Evolutionary conservation across 306 rosid species (phyloP).

Genomic region (Senna siamea): DNA sequence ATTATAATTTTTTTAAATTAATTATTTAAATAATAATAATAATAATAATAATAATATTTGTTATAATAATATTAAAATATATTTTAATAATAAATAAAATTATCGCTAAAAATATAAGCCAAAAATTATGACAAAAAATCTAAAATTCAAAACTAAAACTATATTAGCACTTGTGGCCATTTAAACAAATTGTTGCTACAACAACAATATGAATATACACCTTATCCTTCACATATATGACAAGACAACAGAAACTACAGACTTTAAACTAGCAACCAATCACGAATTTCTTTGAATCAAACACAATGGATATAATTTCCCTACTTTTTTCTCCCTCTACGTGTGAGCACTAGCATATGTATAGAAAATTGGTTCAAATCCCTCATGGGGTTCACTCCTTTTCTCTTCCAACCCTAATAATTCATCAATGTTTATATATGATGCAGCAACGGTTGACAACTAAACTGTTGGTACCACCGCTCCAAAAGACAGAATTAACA

Average conservation of each 20-base stretch:
- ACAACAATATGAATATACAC: conserved; percentile 46
- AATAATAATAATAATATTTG: no score
- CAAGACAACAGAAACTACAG: conserved; percentile 22
- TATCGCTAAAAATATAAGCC: no score
- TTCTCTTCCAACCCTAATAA: conserved; percentile 44
- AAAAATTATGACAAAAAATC: no score
- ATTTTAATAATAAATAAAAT: no score
- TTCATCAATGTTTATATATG: conserved; percentile 42
- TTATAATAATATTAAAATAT: no score
- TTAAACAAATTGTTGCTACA: conserved; percentile 42
- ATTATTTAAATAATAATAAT: no score
- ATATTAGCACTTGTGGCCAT: conserved; percentile 25
- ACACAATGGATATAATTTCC: conserved; percentile 30
- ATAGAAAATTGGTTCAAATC: conserved; percentile 45
- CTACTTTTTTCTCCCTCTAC: conserved; percentile 48
- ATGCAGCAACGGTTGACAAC: conserved; percentile 36
- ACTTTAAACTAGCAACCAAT: conserved; percentile 43
- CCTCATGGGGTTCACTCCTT: conserved; percentile 44
- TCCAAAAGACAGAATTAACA: conserved; percentile 39
- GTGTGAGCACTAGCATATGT: conserved; percentile 42
- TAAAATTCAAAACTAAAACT: conserved; percentile 5
- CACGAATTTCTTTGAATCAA: conserved; percentile 46
- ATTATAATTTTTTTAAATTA: no score
- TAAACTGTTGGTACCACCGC: conserved; percentile 41
- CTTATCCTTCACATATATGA: conserved; percentile 37